Conservation (phyloP, 495 filamentous ascomycete species). For the Aspergillus campestris region DNA sequence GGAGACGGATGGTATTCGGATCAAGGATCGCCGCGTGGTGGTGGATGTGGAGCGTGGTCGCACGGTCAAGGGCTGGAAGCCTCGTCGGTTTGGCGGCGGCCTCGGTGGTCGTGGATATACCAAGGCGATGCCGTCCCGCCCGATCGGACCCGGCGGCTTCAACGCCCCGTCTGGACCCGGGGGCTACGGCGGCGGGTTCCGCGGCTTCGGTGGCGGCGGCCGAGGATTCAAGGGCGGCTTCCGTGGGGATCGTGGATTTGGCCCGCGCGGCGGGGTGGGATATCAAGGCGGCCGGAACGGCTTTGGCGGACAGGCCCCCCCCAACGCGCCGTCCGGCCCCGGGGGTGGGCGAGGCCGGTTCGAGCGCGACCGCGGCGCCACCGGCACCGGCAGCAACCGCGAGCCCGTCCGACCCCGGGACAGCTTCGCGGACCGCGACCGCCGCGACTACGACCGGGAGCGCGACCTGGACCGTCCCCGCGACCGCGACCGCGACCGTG, state of each 20-base stretch:
- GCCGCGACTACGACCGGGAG: constrained; percentile 47
- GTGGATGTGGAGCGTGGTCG: constrained; percentile 96
- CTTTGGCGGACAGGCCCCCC: constrained; percentile 55
- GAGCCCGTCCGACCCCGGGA: constrained; percentile 46
- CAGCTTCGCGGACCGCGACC: constrained; percentile 42
- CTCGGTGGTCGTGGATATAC: constrained; percentile 91
- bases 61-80: constrained; percentile 91
- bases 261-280: constrained; percentile 50
- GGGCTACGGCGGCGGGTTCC: constrained; percentile 58
- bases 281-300: constrained; percentile 54
- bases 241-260: constrained; percentile 52
- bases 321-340: constrained; percentile 75
- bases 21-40: constrained; percentile 83
- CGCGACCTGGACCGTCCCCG: constrained; percentile 2
- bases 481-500: constrained; percentile 38
- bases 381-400: constrained; percentile 47
- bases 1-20: constrained; percentile 82
- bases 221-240: constrained; percentile 51
- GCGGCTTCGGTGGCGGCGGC: constrained; percentile 44
- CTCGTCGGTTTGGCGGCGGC: constrained; percentile 84
- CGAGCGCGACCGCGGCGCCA: constrained; percentile 42
- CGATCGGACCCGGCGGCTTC: constrained; percentile 49
- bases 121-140: constrained; percentile 67
- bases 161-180: constrained; percentile 58
- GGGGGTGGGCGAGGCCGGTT: constrained; percentile 50